phyloP scores from a whole-genome alignment of 2,329 filamentous ascomycete genomes.

The Nigrospora osmanthi region DNA sequence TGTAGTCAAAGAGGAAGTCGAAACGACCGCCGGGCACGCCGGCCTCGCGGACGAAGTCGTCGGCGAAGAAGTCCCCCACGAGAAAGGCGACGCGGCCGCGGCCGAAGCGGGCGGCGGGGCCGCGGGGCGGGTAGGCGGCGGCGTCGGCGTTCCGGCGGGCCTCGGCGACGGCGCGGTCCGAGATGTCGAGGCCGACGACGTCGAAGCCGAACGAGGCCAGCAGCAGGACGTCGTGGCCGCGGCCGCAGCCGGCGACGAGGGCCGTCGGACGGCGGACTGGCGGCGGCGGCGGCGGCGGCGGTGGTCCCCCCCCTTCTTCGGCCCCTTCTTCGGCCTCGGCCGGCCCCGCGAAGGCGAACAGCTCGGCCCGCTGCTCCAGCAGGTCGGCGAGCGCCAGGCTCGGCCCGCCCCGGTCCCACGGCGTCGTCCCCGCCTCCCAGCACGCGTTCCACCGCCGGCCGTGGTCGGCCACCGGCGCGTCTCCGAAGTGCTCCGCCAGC shows the following conservation, averaged over 20 bases:
- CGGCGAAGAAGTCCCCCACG: constrained; percentile 58
- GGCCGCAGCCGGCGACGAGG: constrained; percentile 75
- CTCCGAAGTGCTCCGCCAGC: constrained; percentile 24
- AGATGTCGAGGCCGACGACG: constrained; percentile 66
- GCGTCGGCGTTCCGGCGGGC: constrained; percentile 35
- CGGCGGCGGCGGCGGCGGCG: too few relatives aligned
- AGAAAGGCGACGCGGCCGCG: constrained; percentile 49
- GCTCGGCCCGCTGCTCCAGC: constrained; percentile 34
- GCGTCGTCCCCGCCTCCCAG: constrained; percentile 36
- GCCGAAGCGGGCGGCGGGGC: too few relatives aligned
- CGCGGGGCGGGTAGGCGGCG: constrained; percentile 9
- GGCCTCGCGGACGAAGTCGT: constrained; percentile 42
- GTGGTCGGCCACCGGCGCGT: constrained; percentile 24
- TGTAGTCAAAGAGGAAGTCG: constrained; percentile 60
- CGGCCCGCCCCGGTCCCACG: constrained; percentile 50
- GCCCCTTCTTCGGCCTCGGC: neutral
- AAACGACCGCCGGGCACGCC: constrained; percentile 38
- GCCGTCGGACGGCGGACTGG: constrained; percentile 38
- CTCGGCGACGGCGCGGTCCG: constrained; percentile 34
- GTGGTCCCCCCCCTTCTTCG: neutral
- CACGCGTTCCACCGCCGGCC: constrained; percentile 36
- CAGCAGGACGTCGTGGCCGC: constrained; percentile 73
- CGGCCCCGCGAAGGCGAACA: constrained; percentile 22
- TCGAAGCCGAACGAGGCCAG: constrained; percentile 71
- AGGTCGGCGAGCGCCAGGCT: constrained; percentile 47